Percentiles rank a stretch among this genome's conserved stretches.
Evolutionary conservation across 371 early-diverging fungal species (phyloP).

Genomic region (Apophysomyces elegans): DNA sequence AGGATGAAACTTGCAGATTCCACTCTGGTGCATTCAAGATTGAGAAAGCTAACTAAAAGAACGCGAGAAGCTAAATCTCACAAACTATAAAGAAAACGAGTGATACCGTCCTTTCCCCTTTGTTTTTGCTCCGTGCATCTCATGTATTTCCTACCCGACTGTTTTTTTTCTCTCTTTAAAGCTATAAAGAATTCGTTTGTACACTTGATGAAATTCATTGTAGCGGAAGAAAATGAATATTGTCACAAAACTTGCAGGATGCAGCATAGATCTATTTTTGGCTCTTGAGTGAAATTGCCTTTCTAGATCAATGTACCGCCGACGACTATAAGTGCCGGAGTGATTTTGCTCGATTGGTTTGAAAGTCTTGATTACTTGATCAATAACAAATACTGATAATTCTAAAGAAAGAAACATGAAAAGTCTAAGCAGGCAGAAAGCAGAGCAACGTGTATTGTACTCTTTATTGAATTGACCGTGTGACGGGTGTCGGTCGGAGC

Average conservation of each 20-base stretch:
- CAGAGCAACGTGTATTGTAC: too few relatives aligned
- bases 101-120: background rate
- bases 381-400: too few relatives aligned
- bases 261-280: background rate
- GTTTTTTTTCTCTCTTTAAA: background rate
- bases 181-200: constrained; percentile 6
- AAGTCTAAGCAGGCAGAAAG: too few relatives aligned
- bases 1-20: constrained; percentile 18
- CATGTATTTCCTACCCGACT: constrained; percentile 5
- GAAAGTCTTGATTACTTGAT: too few relatives aligned
- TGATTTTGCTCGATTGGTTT: too few relatives aligned
- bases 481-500: background rate
- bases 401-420: too few relatives aligned
- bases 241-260: background rate
- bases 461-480: background rate
- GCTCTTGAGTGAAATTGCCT: background rate
- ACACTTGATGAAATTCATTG: constrained; percentile 7
- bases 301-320: background rate
- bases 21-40: constrained; percentile 21
- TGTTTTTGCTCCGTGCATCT: background rate
- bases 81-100: background rate
- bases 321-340: too few relatives aligned
- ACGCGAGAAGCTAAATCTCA: background rate
- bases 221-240: background rate
- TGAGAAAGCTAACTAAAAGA: constrained; percentile 1